Evolutionary conservation across 495 filamentous ascomycete genomes (phyloP).

Genomic region (Podospora pseudocomata): DNA sequence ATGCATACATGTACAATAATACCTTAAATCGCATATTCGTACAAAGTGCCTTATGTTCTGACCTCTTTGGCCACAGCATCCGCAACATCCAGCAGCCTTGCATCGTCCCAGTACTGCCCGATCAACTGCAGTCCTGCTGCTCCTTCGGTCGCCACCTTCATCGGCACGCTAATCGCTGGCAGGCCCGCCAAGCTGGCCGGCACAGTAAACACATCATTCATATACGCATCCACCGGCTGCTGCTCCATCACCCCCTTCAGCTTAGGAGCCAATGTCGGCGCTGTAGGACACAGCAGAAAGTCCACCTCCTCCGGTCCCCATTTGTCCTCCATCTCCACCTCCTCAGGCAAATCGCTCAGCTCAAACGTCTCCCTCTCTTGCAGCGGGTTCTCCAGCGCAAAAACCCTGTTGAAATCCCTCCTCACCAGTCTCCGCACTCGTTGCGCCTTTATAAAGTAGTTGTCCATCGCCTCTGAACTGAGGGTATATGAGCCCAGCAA

Average conservation of each 20-base stretch:
- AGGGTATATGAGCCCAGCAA: slow-evolving; percentile 86
- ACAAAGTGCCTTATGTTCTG: background rate
- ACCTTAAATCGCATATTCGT: background rate
- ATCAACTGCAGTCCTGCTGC: slow-evolving; percentile 81
- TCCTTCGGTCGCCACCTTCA: slow-evolving; percentile 37
- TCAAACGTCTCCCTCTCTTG: slow-evolving; percentile 43
- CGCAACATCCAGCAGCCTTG: slow-evolving; percentile 56
- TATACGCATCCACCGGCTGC: slow-evolving; percentile 55
- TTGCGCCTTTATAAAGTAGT: slow-evolving; percentile 95
- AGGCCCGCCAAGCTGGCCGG: slow-evolving; percentile 90
- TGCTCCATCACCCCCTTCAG: slow-evolving; percentile 49
- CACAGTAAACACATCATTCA: slow-evolving; percentile 93
- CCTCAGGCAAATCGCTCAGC: slow-evolving; percentile 44
- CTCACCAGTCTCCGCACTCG: slow-evolving; percentile 78
- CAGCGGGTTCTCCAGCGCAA: slow-evolving; percentile 65
- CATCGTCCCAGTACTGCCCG: slow-evolving; percentile 88
- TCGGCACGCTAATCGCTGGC: slow-evolving; percentile 81
- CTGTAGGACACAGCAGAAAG: slow-evolving; percentile 82
- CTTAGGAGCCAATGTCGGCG: slow-evolving; percentile 70
- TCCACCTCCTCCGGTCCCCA: slow-evolving; percentile 62
- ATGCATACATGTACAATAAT: background rate
- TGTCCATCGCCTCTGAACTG: slow-evolving; percentile 86
- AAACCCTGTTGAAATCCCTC: slow-evolving; percentile 77
- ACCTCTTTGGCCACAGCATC: slow-evolving; percentile 35
- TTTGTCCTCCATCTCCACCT: slow-evolving; percentile 40